Conservation (phyloP, 2,329 filamentous ascomycete species). For the Curvularia sp. region DNA sequence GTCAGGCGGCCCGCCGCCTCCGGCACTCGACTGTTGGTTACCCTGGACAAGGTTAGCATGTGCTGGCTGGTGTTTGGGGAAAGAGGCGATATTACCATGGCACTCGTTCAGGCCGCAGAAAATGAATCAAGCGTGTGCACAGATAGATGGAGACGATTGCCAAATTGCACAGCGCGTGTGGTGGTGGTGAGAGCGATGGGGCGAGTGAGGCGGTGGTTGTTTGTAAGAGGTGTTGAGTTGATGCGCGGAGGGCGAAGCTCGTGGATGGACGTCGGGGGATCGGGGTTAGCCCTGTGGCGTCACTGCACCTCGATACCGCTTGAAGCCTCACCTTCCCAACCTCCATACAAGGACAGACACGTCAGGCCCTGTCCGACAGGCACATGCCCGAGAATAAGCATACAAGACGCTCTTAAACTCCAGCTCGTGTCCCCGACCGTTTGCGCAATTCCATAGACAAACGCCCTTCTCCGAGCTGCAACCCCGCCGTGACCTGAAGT, state of each 20-base stretch:
- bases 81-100: constrained; percentile 44
- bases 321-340: constrained; percentile 31
- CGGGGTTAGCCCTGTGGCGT: constrained; percentile 30
- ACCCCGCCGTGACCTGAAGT: constrained; percentile 18
- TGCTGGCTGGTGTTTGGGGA: constrained; percentile 19
- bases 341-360: constrained; percentile 45
- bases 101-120: constrained; percentile 27
- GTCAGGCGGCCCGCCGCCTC: constrained; percentile 70
- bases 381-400: background rate
- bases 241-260: constrained; percentile 36
- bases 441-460: background rate
- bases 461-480: background rate
- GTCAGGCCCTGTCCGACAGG: constrained; percentile 31
- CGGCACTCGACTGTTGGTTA: constrained; percentile 87
- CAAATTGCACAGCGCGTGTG: constrained; percentile 4
- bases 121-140: background rate
- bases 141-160: background rate
- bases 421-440: background rate
- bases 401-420: background rate
- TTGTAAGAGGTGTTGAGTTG: constrained; percentile 40
- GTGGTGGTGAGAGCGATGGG: constrained; percentile 26
- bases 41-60: constrained; percentile 63
- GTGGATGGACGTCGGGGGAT: constrained; percentile 17
- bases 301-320: constrained; percentile 26
- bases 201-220: constrained; percentile 32